phyloP scores from a whole-genome alignment of 768 basidiomycete genomes.

The Boletus sensibilis region DNA sequence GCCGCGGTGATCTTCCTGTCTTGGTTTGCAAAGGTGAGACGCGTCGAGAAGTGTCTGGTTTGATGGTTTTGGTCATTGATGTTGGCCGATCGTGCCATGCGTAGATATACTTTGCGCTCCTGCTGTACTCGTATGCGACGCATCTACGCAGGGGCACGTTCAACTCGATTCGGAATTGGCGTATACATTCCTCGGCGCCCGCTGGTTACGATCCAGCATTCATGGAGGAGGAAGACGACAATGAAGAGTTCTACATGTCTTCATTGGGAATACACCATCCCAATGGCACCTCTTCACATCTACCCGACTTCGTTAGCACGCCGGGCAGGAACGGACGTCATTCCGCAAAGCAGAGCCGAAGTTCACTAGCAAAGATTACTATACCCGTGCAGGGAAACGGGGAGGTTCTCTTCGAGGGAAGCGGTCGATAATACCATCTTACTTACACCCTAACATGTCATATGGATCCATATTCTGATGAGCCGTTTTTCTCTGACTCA shows the following conservation, averaged over 20 bases:
- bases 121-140: constrained; percentile 90
- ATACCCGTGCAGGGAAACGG: constrained; percentile 44
- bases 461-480: constrained; percentile 8
- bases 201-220: constrained; percentile 29
- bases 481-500: background rate
- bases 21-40: constrained; percentile 83
- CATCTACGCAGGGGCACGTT: constrained; percentile 93
- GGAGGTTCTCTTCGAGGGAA: constrained; percentile 66
- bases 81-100: background rate
- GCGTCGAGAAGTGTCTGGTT: background rate
- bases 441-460: constrained; percentile 19
- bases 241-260: constrained; percentile 67
- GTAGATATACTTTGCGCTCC: constrained; percentile 86
- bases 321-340: constrained; percentile 39
- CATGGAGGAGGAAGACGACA: constrained; percentile 60
- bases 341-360: constrained; percentile 24
- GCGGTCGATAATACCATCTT: constrained; percentile 38
- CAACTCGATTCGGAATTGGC: constrained; percentile 61
- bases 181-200: constrained; percentile 17
- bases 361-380: constrained; percentile 28
- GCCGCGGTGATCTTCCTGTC: constrained; percentile 73
- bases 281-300: constrained; percentile 48
- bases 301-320: constrained; percentile 64
- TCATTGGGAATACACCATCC: constrained; percentile 49
- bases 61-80: background rate